A percentile compares a stretch with the other conserved stretches of the same genome.
phyloP scores from a whole-genome alignment of 257 asterid species.

The Solanum boliviense region DNA sequence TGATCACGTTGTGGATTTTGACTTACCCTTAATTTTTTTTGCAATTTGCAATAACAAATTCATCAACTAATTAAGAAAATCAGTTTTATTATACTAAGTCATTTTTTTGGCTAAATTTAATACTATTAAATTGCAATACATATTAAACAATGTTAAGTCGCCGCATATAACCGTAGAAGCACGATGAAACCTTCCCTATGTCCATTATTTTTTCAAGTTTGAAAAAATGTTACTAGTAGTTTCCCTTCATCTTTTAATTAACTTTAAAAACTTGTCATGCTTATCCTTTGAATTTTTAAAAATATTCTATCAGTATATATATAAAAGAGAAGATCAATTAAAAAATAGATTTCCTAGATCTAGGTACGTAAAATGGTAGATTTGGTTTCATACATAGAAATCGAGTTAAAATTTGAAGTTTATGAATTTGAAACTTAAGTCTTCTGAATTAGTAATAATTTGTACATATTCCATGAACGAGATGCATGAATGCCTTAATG shows the following conservation, averaged over 20 bases:
- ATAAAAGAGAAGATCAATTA: not conserved
- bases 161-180: not conserved
- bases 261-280: not conserved
- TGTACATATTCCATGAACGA: not conserved
- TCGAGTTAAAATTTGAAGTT: not conserved
- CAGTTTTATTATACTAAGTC: not conserved
- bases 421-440: not conserved
- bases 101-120: not conserved
- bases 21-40: not conserved
- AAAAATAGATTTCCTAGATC: not conserved
- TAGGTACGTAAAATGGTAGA: not conserved
- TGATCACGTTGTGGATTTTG: not conserved
- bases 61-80: not conserved
- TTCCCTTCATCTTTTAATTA: not conserved
- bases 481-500: not conserved
- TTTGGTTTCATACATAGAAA: not conserved
- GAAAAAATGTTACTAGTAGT: not conserved
- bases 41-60: not conserved
- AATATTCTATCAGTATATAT: not conserved
- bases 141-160: not conserved
- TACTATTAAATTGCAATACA: not conserved
- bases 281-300: not conserved
- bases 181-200: not conserved
- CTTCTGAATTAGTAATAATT: not conserved
- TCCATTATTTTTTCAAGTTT: not conserved